These are phyloP conservation scores for Aspergillus brunneoviolaceus DNA, from an alignment of 2,329 filamentous ascomycete genomes.

Conservation along the genomic window DNA sequence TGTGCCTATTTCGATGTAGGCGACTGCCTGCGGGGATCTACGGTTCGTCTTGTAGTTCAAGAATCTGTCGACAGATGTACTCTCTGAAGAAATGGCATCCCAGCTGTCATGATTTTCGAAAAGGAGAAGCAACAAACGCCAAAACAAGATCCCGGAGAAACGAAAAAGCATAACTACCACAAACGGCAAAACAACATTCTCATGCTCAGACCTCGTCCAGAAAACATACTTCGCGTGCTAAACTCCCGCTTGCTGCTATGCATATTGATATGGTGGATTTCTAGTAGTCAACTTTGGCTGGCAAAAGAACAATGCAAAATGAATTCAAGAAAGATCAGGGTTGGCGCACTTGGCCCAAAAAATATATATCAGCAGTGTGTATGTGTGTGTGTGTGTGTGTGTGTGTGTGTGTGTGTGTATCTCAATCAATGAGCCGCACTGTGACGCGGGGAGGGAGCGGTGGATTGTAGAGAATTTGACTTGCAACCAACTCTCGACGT, in stretches of 20 bases:
- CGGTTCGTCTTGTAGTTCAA: no score
- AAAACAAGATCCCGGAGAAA: neutral
- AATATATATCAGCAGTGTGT: neutral
- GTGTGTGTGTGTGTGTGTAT: neutral
- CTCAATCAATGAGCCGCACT: neutral
- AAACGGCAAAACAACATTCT: neutral
- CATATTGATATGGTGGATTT: neutral
- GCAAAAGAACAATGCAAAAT: neutral
- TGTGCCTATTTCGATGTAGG: no score
- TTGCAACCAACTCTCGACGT: neutral
- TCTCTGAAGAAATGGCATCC: neutral
- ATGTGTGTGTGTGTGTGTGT: no score
- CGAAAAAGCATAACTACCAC: neutral
- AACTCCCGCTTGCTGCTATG: conserved; percentile 7
- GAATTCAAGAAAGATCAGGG: neutral
- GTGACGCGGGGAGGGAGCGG: neutral
- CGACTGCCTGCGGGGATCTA: no score
- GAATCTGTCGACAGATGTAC: no score
- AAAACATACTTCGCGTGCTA: neutral
- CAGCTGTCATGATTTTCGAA: neutral
- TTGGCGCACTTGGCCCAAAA: neutral
- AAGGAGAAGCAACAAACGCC: neutral
- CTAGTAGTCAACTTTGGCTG: neutral
- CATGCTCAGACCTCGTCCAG: neutral
- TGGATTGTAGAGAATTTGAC: neutral